Percentiles rank a stretch among this genome's conserved stretches.
Evolutionary conservation across 352 stramenopile genomes (phyloP).

Genomic region (Phytophthora litchii): DNA sequence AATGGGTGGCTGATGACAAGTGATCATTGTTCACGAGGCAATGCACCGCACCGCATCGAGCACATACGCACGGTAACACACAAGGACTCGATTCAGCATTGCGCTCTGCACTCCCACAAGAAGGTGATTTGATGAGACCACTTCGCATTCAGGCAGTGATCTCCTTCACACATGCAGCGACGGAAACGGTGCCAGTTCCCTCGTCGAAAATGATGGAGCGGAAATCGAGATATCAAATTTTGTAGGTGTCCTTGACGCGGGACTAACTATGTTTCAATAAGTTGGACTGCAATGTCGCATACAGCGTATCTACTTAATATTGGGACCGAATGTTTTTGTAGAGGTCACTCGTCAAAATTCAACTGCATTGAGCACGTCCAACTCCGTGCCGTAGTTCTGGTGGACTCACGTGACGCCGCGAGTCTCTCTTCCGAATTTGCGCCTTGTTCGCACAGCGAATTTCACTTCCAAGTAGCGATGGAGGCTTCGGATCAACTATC

Average conservation of each 20-base stretch:
- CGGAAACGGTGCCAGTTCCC: slow-evolving; percentile 3
- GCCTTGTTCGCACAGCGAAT: slow-evolving; percentile 3
- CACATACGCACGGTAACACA: slow-evolving; percentile 4
- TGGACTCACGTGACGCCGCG: too few species aligned
- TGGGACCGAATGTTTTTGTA: slow-evolving; percentile 3
- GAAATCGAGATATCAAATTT: slow-evolving; percentile 22
- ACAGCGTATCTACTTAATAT: neutral
- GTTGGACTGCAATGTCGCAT: slow-evolving; percentile 16
- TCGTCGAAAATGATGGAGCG: slow-evolving; percentile 10
- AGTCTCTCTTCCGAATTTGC: too few species aligned
- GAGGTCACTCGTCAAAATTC: slow-evolving; percentile 5
- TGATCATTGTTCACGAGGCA: too few species aligned
- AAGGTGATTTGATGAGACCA: neutral
- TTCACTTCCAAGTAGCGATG: slow-evolving; percentile 7
- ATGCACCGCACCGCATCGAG: slow-evolving; percentile 3
- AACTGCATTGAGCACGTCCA: slow-evolving; percentile 2
- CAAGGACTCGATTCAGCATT: slow-evolving; percentile 2
- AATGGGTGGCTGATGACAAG: slow-evolving; percentile 12
- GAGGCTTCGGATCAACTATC: slow-evolving; percentile 29
- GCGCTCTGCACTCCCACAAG: too few species aligned
- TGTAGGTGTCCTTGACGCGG: slow-evolving; percentile 5
- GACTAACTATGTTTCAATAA: slow-evolving; percentile 16
- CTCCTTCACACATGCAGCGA: slow-evolving; percentile 1
- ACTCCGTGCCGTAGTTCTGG: neutral
- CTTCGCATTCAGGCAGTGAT: slow-evolving; percentile 13